Evolutionary conservation across 441 rosid genomes (phyloP).

Genomic region (Hura crepitans): DNA sequence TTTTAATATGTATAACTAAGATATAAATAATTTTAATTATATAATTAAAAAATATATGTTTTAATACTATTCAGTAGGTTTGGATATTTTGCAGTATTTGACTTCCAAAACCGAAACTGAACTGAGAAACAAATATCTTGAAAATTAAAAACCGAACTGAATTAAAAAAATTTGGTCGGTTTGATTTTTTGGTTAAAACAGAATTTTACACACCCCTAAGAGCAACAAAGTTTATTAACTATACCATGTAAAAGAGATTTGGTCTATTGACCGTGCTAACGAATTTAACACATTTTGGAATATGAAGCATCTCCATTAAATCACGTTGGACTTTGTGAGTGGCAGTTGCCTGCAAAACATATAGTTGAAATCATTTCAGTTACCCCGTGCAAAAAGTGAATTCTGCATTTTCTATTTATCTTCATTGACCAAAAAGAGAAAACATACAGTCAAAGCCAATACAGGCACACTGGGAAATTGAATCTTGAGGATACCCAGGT

Average conservation of each 20-base stretch:
- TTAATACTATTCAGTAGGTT: too few species aligned
- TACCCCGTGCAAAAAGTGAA: constrained; percentile 9
- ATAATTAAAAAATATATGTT: too few species aligned
- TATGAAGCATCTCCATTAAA: constrained; percentile 82
- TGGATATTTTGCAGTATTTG: too few species aligned
- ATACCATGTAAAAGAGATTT: constrained; percentile 89
- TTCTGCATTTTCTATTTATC: not conserved
- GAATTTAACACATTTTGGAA: constrained; percentile 81
- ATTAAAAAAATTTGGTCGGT: too few species aligned
- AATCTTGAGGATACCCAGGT: constrained; percentile 85
- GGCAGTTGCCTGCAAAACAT: constrained; percentile 81
- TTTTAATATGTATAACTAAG: too few species aligned
- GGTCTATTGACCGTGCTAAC: constrained; percentile 98
- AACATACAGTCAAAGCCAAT: constrained; percentile 89
- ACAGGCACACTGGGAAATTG: constrained; percentile 86
- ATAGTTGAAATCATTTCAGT: constrained; percentile 15
- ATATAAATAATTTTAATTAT: too few species aligned
- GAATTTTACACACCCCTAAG: too few species aligned
- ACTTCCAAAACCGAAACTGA: too few species aligned
- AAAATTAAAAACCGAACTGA: too few species aligned
- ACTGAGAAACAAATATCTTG: too few species aligned
- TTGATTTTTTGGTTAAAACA: too few species aligned
- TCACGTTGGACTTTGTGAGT: constrained; percentile 88
- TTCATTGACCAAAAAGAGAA: not conserved
- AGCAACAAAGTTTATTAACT: constrained; percentile 9